Conservation (phyloP, 495 filamentous ascomycete species). For the Oleoguttula mirabilis region DNA sequence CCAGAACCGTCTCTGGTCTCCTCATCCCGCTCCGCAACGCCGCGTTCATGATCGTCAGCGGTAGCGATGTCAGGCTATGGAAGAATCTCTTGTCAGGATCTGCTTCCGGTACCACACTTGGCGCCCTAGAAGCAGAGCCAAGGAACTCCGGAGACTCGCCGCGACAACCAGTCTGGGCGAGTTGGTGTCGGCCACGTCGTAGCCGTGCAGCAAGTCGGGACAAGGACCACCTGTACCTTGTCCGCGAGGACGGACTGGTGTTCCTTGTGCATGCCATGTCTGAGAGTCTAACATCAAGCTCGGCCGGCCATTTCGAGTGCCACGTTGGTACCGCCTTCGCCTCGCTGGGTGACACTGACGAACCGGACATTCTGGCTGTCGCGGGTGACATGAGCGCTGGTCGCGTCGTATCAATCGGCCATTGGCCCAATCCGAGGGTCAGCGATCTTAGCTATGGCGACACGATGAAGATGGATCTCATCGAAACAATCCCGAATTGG, state of each 20-base stretch:
- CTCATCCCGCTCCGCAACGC: conserved; percentile 20
- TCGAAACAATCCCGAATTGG: conserved; percentile 68
- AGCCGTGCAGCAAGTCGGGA: background rate
- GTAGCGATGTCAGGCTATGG: conserved; percentile 6
- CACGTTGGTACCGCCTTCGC: conserved; percentile 58
- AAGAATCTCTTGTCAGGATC: conserved; percentile 12
- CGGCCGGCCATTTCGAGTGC: conserved; percentile 47
- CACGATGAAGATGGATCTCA: conserved; percentile 33
- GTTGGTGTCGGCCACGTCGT: conserved; percentile 24
- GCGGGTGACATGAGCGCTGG: conserved; percentile 76
- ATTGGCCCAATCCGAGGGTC: conserved; percentile 29
- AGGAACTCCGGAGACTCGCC: conserved; percentile 14
- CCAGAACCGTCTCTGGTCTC: conserved; percentile 5
- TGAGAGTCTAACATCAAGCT: conserved; percentile 24
- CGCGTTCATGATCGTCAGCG: conserved; percentile 18
- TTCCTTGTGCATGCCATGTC: conserved; percentile 22
- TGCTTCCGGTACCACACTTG: background rate
- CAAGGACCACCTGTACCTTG: conserved; percentile 28
- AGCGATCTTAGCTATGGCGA: conserved; percentile 23
- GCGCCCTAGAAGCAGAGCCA: background rate
- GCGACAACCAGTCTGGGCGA: conserved; percentile 23
- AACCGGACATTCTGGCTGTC: conserved; percentile 64
- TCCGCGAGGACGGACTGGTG: conserved; percentile 37
- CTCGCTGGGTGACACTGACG: conserved; percentile 38
- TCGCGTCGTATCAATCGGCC: conserved; percentile 9